A percentile compares a stretch with the other conserved stretches of the same genome.
Evolutionary conservation across 2,329 filamentous ascomycete genomes (phyloP).

Genomic region (Aaosphaeria arxii): DNA sequence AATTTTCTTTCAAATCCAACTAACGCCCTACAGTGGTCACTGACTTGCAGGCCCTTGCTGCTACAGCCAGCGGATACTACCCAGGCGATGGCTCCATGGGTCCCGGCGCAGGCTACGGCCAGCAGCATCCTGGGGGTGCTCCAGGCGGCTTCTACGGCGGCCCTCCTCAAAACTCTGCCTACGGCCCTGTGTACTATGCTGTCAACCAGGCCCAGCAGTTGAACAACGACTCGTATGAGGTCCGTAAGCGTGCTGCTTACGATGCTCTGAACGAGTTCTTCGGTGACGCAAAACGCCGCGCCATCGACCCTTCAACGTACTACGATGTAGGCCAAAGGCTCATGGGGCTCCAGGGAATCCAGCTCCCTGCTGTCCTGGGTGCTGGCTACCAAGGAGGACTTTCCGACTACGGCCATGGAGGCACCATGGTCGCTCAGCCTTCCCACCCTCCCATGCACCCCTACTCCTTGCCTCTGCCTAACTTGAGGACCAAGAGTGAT

Average conservation of each 20-base stretch:
- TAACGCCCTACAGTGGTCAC: slow-evolving; percentile 36
- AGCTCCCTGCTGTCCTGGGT: slow-evolving; percentile 42
- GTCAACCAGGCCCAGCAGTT: slow-evolving; percentile 65
- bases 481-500: slow-evolving; percentile 89
- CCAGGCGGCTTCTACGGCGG: slow-evolving; percentile 52
- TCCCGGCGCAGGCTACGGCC: slow-evolving; percentile 32
- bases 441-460: slow-evolving; percentile 65
- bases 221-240: slow-evolving; percentile 65
- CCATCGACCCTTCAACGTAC: slow-evolving; percentile 87
- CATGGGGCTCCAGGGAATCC: slow-evolving; percentile 71
- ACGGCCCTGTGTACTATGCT: slow-evolving; percentile 76
- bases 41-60: slow-evolving; percentile 49
- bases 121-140: slow-evolving; percentile 52
- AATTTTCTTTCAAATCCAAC: slow-evolving; percentile 33
- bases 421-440: slow-evolving; percentile 53
- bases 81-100: slow-evolving; percentile 36
- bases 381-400: slow-evolving; percentile 38
- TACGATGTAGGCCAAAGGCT: slow-evolving; percentile 86
- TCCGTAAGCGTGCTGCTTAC: slow-evolving; percentile 73
- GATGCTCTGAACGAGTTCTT: slow-evolving; percentile 94
- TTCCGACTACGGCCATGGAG: slow-evolving; percentile 53
- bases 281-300: slow-evolving; percentile 84
- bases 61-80: slow-evolving; percentile 46
- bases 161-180: slow-evolving; percentile 53
- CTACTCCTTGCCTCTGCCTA: slow-evolving; percentile 87